Conservation (phyloP, 208 protist species). For the Wallacemonas sp. region DNA sequence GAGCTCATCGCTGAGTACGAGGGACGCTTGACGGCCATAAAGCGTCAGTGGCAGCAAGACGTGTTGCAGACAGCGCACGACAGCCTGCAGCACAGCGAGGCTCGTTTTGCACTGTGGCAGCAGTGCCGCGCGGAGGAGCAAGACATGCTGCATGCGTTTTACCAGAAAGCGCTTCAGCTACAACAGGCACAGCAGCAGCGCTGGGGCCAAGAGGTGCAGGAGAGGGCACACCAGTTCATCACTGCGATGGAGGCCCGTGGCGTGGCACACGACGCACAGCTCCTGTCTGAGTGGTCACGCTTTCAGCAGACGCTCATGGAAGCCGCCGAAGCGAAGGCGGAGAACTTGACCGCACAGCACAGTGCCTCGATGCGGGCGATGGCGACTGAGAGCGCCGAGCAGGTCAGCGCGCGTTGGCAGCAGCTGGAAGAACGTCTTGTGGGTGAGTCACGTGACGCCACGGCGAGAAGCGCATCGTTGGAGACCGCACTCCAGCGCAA, state of each 20-base stretch:
- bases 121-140: constrained; percentile 15
- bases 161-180: constrained; percentile 3
- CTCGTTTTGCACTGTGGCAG: constrained; percentile 13
- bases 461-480: constrained; percentile 15
- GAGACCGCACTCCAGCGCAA: constrained; percentile 11
- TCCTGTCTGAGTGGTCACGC: background rate
- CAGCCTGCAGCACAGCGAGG: constrained; percentile 17
- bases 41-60: constrained; percentile 11
- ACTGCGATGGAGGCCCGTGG: background rate
- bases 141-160: background rate
- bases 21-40: background rate
- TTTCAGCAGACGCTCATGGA: background rate
- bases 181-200: constrained; percentile 11
- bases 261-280: background rate
- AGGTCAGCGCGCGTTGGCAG: constrained; percentile 4
- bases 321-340: background rate
- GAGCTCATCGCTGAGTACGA: constrained; percentile 6
- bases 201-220: constrained; percentile 1
- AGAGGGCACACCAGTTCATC: constrained; percentile 16
- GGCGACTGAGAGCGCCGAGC: background rate
- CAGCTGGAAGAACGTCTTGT: constrained; percentile 14
- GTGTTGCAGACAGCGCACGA: constrained; percentile 4
- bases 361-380: background rate
- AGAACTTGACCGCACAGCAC: background rate
- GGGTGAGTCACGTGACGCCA: constrained; percentile 16